phyloP scores from a whole-genome alignment of 2,329 filamentous ascomycete species.

The Colletotrichum acutatum region DNA sequence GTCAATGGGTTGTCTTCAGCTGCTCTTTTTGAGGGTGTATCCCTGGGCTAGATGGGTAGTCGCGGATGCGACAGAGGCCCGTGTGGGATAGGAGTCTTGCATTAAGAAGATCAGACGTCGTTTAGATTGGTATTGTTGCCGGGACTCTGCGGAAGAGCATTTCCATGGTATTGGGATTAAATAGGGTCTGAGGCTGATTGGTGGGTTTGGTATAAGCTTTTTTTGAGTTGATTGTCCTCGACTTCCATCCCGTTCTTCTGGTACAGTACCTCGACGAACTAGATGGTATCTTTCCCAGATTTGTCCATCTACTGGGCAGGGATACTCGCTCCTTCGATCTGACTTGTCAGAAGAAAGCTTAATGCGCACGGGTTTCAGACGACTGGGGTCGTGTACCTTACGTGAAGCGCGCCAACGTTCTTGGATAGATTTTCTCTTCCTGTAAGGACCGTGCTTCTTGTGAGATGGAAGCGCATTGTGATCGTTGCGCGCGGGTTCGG shows the following conservation, averaged over 20 bases:
- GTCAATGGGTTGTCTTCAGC: too few species aligned
- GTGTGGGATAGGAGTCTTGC: background rate
- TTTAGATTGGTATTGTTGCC: background rate
- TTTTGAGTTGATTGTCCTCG: background rate
- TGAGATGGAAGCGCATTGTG: background rate
- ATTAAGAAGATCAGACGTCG: background rate
- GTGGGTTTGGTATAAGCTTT: background rate
- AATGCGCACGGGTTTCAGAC: slow-evolving; percentile 7
- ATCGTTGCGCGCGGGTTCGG: background rate
- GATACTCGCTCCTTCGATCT: background rate
- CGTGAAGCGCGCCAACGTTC: slow-evolving; percentile 19
- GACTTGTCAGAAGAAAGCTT: background rate
- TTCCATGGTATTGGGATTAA: background rate
- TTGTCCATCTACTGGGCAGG: too few species aligned
- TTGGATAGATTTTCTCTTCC: slow-evolving; percentile 10
- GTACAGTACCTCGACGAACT: background rate
- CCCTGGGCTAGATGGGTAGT: background rate
- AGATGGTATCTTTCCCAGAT: background rate
- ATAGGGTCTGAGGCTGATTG: background rate
- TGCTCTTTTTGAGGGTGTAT: background rate
- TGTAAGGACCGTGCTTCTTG: background rate
- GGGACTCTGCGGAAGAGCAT: background rate
- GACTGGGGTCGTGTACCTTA: background rate
- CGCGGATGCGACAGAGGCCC: background rate
- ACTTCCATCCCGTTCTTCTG: background rate